Conservation (phyloP, 208 protist species). For the Leishmania arabica region DNA sequence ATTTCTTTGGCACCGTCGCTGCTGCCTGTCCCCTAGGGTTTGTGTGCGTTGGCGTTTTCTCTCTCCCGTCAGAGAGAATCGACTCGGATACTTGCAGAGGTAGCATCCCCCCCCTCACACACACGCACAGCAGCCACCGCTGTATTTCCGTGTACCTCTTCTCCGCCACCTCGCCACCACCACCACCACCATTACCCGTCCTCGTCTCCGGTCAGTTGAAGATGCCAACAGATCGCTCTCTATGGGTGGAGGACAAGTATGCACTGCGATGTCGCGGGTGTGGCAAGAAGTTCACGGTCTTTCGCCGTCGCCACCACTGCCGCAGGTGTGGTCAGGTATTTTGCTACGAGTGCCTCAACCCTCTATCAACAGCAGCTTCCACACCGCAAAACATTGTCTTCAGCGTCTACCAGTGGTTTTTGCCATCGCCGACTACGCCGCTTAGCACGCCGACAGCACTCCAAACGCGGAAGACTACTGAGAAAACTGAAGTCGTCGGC, state of each 20-base stretch:
- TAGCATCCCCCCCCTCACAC: background rate
- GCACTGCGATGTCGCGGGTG: constrained; percentile 67
- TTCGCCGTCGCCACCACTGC: constrained; percentile 81
- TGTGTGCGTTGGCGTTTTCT: background rate
- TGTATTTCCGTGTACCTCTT: background rate
- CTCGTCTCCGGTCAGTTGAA: background rate
- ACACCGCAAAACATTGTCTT: constrained; percentile 14
- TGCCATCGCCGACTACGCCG: constrained; percentile 7
- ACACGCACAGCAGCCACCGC: background rate
- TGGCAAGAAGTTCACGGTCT: constrained; percentile 55
- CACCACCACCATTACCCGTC: background rate
- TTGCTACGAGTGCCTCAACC: constrained; percentile 67
- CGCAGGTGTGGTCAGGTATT: constrained; percentile 84
- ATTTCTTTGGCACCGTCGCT: background rate
- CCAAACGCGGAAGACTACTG: background rate
- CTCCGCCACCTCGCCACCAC: background rate
- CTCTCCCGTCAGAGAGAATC: background rate
- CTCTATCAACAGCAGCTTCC: constrained; percentile 1
- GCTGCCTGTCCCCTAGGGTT: background rate
- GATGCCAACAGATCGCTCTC: constrained; percentile 33
- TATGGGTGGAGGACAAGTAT: constrained; percentile 86
- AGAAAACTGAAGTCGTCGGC: background rate
- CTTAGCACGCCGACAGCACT: background rate
- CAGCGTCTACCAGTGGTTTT: constrained; percentile 27
- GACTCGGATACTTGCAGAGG: background rate